phyloP scores from a whole-genome alignment of 495 filamentous ascomycete genomes.

The Neurospora intermedia region DNA sequence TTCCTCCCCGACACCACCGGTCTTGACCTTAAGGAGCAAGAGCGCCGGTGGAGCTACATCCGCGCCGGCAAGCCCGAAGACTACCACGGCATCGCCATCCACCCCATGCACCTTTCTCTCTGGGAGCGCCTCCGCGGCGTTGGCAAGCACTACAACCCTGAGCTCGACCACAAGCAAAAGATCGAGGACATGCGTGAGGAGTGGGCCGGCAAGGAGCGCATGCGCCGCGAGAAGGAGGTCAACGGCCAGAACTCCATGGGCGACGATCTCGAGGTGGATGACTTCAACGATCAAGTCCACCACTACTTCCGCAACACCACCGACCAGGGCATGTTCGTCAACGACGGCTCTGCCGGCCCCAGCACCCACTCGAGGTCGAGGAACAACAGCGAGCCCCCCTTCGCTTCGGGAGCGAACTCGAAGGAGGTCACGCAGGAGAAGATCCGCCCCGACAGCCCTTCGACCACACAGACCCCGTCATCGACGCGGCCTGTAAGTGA shows the following conservation, averaged over 20 bases:
- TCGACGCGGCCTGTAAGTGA: neutral
- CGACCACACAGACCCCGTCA: neutral
- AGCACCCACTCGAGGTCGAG: neutral
- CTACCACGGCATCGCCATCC: conserved; percentile 82
- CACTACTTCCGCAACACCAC: conserved; percentile 30
- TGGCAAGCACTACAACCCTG: conserved; percentile 67
- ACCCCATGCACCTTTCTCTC: conserved; percentile 71
- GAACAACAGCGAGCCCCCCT: neutral
- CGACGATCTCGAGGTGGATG: conserved; percentile 23
- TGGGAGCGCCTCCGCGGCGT: conserved; percentile 66
- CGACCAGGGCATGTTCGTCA: neutral
- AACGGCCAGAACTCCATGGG: conserved; percentile 13
- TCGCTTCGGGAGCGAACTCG: neutral
- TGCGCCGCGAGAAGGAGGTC: conserved; percentile 13
- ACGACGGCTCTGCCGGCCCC: neutral
- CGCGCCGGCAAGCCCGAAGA: conserved; percentile 60
- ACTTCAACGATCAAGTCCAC: conserved; percentile 31
- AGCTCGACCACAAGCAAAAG: conserved; percentile 66
- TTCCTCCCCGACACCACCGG: conserved; percentile 91
- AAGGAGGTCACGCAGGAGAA: neutral
- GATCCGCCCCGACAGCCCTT: neutral
- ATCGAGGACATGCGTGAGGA: conserved; percentile 60
- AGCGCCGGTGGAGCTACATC: conserved; percentile 76
- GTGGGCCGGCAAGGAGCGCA: conserved; percentile 29
- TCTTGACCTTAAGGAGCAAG: conserved; percentile 87